Percentiles rank a stretch among this genome's conserved stretches.
These are phyloP conservation scores for Colletotrichum theobromicola DNA, from an alignment of 2,329 filamentous ascomycete species.

Conservation along the genomic window DNA sequence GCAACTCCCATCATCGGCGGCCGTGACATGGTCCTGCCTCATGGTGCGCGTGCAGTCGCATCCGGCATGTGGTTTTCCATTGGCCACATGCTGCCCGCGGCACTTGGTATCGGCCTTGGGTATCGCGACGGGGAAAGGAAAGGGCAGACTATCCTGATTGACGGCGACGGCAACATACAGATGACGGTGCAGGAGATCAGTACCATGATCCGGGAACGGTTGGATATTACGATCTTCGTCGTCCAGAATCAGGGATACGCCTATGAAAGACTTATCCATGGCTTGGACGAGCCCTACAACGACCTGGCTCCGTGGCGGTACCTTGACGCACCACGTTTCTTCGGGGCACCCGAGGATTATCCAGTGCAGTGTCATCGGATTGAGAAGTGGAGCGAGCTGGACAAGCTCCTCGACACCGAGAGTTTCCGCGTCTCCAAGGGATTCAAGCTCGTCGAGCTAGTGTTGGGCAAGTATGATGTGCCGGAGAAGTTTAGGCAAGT, in stretches of 20 bases:
- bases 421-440: constrained; percentile 20
- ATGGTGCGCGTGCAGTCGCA: constrained; percentile 43
- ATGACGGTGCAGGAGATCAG: constrained; percentile 71
- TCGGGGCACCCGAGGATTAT: constrained; percentile 43
- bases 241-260: constrained; percentile 67
- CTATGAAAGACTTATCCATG: constrained; percentile 63
- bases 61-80: constrained; percentile 64
- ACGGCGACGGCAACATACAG: constrained; percentile 69
- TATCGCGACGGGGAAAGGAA: constrained; percentile 4
- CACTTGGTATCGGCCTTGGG: constrained; percentile 61
- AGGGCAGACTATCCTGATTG: constrained; percentile 56
- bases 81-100: constrained; percentile 64
- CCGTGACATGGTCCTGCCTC: constrained; percentile 53
- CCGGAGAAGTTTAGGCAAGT: not conserved
- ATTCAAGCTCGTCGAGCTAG: constrained; percentile 36
- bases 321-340: constrained; percentile 51
- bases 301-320: constrained; percentile 59
- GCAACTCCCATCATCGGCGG: constrained; percentile 60
- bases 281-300: constrained; percentile 59
- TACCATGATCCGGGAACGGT: constrained; percentile 62
- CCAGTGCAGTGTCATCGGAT: constrained; percentile 32
- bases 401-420: constrained; percentile 15
- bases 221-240: constrained; percentile 53
- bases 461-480: constrained; percentile 26
- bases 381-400: constrained; percentile 50